phyloP scores from a whole-genome alignment of 2,329 filamentous ascomycete species.

The Samsoniella hepiali region DNA sequence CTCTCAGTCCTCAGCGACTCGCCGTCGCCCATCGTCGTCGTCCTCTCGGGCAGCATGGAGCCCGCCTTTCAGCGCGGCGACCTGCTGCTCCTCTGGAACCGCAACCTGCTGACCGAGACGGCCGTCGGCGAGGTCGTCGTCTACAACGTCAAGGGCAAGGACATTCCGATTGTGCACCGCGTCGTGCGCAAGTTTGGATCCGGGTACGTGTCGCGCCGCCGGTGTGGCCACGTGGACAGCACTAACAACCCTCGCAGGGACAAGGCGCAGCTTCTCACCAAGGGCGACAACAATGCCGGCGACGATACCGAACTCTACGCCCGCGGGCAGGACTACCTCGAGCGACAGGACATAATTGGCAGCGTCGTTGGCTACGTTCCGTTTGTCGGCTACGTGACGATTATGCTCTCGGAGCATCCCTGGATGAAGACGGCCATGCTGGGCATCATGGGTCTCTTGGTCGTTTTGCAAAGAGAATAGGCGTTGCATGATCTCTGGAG shows the following conservation, averaged over 20 bases:
- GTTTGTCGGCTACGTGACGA: constrained; percentile 95
- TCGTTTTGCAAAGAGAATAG: constrained; percentile 85
- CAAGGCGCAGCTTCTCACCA: constrained; percentile 77
- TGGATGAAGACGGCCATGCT: constrained; percentile 96
- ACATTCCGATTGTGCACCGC: constrained; percentile 96
- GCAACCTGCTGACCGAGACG: constrained; percentile 56
- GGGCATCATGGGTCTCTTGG: constrained; percentile 90
- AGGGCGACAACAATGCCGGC: constrained; percentile 93
- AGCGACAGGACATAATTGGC: constrained; percentile 86
- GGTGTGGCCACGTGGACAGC: background rate
- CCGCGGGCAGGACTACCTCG: constrained; percentile 78
- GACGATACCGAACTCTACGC: constrained; percentile 91
- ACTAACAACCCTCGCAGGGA: constrained; percentile 35
- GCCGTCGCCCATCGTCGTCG: constrained; percentile 75
- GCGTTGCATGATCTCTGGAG: background rate
- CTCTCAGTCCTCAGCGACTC: constrained; percentile 76
- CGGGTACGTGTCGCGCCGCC: constrained; percentile 40
- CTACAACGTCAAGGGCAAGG: constrained; percentile 83
- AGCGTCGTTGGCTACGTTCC: constrained; percentile 90
- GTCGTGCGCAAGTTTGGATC: constrained; percentile 71
- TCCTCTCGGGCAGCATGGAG: constrained; percentile 82
- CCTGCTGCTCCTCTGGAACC: constrained; percentile 73
- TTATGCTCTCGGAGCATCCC: constrained; percentile 89
- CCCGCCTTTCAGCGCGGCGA: constrained; percentile 78
- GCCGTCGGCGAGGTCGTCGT: constrained; percentile 58